Evolutionary conservation across 2,329 filamentous ascomycete species (phyloP).

Genomic region (Hymenoscyphus repandus): DNA sequence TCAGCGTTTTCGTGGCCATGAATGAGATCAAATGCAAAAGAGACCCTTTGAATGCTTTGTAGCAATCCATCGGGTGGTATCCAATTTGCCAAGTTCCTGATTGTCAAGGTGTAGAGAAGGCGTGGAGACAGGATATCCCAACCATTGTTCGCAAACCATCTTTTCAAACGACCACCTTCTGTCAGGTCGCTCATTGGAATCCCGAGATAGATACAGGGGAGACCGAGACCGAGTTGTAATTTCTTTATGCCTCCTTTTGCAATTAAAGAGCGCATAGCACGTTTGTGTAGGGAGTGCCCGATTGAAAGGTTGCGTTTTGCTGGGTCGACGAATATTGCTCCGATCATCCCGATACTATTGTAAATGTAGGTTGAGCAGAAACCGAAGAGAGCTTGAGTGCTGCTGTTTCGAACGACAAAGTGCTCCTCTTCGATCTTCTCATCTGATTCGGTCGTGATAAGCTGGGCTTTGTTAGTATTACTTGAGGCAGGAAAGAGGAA

Average conservation of each 20-base stretch:
- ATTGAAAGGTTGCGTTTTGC: conserved; percentile 82
- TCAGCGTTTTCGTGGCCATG: conserved; percentile 57
- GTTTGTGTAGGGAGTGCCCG: conserved; percentile 80
- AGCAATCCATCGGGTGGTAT: conserved; percentile 56
- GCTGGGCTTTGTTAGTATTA: conserved; percentile 2
- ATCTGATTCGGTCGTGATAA: conserved; percentile 35
- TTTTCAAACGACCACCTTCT: conserved; percentile 41
- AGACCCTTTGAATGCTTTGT: conserved; percentile 45
- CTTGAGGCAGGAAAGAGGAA: background rate
- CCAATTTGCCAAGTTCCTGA: conserved; percentile 56
- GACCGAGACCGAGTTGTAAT: conserved; percentile 73
- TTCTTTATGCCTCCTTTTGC: conserved; percentile 69
- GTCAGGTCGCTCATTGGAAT: conserved; percentile 62
- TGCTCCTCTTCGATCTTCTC: conserved; percentile 72
- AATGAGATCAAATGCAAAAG: conserved; percentile 60
- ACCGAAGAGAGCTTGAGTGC: conserved; percentile 83
- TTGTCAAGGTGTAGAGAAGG: conserved; percentile 58
- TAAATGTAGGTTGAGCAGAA: conserved; percentile 88
- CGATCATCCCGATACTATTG: conserved; percentile 58
- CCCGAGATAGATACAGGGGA: conserved; percentile 82
- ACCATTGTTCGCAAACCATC: conserved; percentile 86
- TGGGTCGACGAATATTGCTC: conserved; percentile 85
- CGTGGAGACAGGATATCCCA: conserved; percentile 71
- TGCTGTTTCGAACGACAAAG: conserved; percentile 91
- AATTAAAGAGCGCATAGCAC: conserved; percentile 74